Percentiles rank a stretch among this genome's conserved stretches.
Evolutionary conservation across 1,284 basidiomycete genomes (phyloP).

Genomic region (Puccinia coronata): DNA sequence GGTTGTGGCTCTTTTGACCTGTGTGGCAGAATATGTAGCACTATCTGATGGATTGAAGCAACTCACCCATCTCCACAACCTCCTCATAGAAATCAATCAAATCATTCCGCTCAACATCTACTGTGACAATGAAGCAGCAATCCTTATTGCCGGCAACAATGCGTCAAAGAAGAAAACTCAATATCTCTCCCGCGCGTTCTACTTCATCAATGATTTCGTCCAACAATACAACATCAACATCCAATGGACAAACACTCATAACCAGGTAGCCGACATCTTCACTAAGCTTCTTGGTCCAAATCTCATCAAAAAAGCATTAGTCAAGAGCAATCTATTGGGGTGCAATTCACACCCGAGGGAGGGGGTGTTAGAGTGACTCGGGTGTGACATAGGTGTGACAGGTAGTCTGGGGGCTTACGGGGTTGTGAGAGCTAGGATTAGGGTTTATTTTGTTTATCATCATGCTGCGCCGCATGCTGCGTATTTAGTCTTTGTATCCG

Average conservation of each 20-base stretch:
- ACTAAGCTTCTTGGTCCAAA: neutral
- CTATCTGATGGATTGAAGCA: neutral
- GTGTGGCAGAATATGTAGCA: conserved; percentile 4
- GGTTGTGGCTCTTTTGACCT: neutral
- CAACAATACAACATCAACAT: neutral
- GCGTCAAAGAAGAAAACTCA: neutral
- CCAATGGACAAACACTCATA: neutral
- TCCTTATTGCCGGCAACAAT: neutral
- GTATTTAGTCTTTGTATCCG: too few relatives aligned
- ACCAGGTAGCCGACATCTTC: conserved; percentile 8
- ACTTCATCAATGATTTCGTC: conserved; percentile 1
- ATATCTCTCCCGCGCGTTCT: neutral
- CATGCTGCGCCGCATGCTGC: too few relatives aligned
- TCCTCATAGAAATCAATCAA: neutral
- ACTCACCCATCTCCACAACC: neutral
- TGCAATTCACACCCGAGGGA: too few relatives aligned
- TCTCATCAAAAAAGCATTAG: too few relatives aligned
- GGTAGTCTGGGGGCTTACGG: too few relatives aligned
- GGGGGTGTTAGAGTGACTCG: too few relatives aligned
- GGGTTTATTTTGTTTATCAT: too few relatives aligned
- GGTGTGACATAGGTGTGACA: neutral
- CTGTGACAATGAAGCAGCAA: conserved; percentile 1
- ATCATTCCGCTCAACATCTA: neutral
- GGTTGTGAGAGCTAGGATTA: too few relatives aligned
- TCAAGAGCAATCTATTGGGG: too few relatives aligned